Percentiles rank a stretch among this genome's conserved stretches.
These are phyloP conservation scores for Umbelopsis isabellina DNA, from an alignment of 192 early-diverging fungal genomes.

Conservation along the genomic window DNA sequence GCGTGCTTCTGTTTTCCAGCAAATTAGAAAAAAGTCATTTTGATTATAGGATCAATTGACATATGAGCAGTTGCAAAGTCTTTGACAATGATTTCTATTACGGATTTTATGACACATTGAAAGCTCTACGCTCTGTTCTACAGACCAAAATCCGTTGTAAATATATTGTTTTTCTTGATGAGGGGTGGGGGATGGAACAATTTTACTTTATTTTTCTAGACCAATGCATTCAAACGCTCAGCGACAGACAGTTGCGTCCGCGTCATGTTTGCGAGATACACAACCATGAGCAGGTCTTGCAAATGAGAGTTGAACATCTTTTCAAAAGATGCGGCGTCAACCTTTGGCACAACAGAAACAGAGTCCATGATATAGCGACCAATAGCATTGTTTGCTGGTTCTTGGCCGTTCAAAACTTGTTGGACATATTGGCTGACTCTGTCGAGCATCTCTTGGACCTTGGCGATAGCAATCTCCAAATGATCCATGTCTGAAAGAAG, in stretches of 20 bases:
- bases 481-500: slow-evolving; percentile 91
- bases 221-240: slow-evolving; percentile 82
- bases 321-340: slow-evolving; percentile 85
- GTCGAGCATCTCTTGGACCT: slow-evolving; percentile 85
- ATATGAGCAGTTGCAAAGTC: no score
- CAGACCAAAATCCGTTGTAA: slow-evolving; percentile 8
- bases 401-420: slow-evolving; percentile 58
- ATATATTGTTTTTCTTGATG: no score
- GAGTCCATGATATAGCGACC: slow-evolving; percentile 95
- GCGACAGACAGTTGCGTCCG: slow-evolving; percentile 94
- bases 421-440: slow-evolving; percentile 82
- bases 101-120: slow-evolving; percentile 7
- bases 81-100: slow-evolving; percentile 4
- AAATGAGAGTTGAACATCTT: slow-evolving; percentile 94
- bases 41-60: neutral
- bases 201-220: slow-evolving; percentile 33
- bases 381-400: slow-evolving; percentile 71
- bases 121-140: slow-evolving; percentile 22
- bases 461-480: slow-evolving; percentile 75
- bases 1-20: neutral
- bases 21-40: neutral
- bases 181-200: no score
- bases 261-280: slow-evolving; percentile 94
- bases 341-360: slow-evolving; percentile 84
- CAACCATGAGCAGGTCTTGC: slow-evolving; percentile 95